Conservation (phyloP, 164 flowering plant genomes). For the Nymphaea thermarum region DNA sequence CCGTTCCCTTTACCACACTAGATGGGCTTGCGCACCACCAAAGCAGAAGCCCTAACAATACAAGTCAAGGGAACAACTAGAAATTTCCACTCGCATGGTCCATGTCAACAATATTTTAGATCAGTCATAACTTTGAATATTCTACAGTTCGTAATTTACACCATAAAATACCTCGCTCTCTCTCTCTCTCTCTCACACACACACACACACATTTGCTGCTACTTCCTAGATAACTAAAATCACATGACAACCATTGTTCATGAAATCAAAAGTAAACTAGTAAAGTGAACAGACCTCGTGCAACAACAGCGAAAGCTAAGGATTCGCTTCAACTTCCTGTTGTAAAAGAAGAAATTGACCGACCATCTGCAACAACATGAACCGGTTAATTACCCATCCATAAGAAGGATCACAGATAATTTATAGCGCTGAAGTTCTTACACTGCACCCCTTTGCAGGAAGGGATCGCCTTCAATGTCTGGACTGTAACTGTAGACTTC, state of each 20-base stretch:
- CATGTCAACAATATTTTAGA: too few relatives aligned
- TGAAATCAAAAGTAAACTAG: not conserved
- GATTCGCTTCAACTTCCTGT: constrained; percentile 76
- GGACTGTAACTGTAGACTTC: constrained; percentile 85
- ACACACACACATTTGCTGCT: too few relatives aligned
- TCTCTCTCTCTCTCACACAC: too few relatives aligned
- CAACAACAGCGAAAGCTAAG: constrained; percentile 81
- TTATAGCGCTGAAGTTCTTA: constrained; percentile 17
- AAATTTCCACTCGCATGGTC: too few relatives aligned
- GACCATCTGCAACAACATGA: constrained; percentile 66
- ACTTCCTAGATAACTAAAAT: too few relatives aligned
- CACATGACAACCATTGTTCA: not conserved
- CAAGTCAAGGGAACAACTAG: too few relatives aligned
- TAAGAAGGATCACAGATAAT: not conserved
- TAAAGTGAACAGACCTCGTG: constrained; percentile 41
- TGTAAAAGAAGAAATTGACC: constrained; percentile 85
- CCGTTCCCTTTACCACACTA: too few relatives aligned
- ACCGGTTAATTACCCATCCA: not conserved
- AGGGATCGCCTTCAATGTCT: constrained; percentile 74
- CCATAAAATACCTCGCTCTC: too few relatives aligned
- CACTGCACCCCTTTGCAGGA: constrained; percentile 79
- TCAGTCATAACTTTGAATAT: too few relatives aligned
- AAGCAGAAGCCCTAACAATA: too few relatives aligned
- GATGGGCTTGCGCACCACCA: too few relatives aligned
- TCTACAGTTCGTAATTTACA: too few relatives aligned